Evolutionary conservation across 2,329 filamentous ascomycete genomes (phyloP), one percentile per base, ranked within the genome.

Genomic region (Fusarium denticulatum): DNA sequence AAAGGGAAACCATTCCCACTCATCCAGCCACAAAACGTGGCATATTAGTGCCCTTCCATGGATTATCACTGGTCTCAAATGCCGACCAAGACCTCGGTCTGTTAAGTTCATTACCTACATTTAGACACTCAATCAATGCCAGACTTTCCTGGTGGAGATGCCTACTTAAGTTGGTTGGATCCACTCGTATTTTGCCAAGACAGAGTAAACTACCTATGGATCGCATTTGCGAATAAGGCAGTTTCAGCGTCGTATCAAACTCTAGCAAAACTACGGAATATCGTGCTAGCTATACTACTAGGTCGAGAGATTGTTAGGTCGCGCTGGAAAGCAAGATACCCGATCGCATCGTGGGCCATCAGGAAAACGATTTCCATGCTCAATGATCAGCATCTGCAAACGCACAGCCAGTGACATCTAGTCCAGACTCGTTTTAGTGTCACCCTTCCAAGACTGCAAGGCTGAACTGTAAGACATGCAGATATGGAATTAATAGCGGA

Each of bases 41-140:
- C 50, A 46, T 30, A 18, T 34, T 50, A 39, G 45, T 52, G 45
- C 34, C 39, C 49, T 34, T 15, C 7, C 34, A 45, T 67, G 20
- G n/a, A 46, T 39, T 37, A 15, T 36, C 10, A 49, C 39, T 60
- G 62, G 42, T 39, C 53, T 36, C 37, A 24, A 68, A 50, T 63
- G 40, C 64, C 64, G 64, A 68, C 39, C 20, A 55, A 30, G 46
- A 55, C 64, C 64, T 68, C 64, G 56, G 64, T 49, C 50, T 68
- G 6, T 43, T 45, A 45, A 34, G 26, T 50, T 42, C 16, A 36
- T 36, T 36, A 36, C 16, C 26, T 43, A 36, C 16, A 32, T 43
- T 37, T 37, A 13, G 22, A 46, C 22, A 46, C 34, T 37, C 28
- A 8, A 63, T 60, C 42, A 36, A 39, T 36, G 24, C 34, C 42